Base-by-base conservation (phyloP, 495 filamentous ascomycete genomes). In the Cercophora scortea region DNA sequence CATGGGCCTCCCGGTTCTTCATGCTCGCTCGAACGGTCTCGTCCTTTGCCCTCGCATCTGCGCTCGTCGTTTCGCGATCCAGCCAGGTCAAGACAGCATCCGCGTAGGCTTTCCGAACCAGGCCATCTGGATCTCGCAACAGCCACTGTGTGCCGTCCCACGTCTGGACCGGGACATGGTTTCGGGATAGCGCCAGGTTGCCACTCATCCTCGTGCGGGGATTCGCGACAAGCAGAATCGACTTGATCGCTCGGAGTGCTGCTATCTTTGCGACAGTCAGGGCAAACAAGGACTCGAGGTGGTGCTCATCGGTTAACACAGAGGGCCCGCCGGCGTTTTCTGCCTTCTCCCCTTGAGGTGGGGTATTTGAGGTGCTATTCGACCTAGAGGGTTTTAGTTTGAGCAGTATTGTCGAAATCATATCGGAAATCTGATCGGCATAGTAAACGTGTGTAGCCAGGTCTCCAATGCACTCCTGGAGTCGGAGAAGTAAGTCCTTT, bases 131-230 rank as follows among this genome's bases (percentile, higher is more conserved):
- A 61, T 95, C 91, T 15, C 86, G 79, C 17, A 95, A 70, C 43
- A 96, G 79, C 83, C 88, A 93, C 50, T 95, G 88, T 0, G 90
- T 94, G 11, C 88, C 88, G 66, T 95, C 89, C 91, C 91, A 96
- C 0, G 88, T 84, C 38, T 85, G 76, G 36, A 92, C 76, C 3
- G 83, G 81, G 2, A 95, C 88, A 33, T 69, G 79, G 59, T 85
- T 88, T 53, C 91, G 79, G 1, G 81, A 80, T 42, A 90, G 77
- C 10, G 77, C 80, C 0, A 79, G 73, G 19, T 80, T 81, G 18
- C 79, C 75, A 51, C 74, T 79, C 44, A 81, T 72, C 50, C 79
- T 78, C 3, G 72, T 72, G 34, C 76, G 77, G 16, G 79, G 76
- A 54, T 92, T 92, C 4, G 89, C 88, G 16, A 94, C 86, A 8